Percentiles rank a stretch among this genome's conserved stretches.
These are phyloP conservation scores for Termitomyces sp. DNA, from an alignment of 768 basidiomycete genomes.

Conservation along the genomic window DNA sequence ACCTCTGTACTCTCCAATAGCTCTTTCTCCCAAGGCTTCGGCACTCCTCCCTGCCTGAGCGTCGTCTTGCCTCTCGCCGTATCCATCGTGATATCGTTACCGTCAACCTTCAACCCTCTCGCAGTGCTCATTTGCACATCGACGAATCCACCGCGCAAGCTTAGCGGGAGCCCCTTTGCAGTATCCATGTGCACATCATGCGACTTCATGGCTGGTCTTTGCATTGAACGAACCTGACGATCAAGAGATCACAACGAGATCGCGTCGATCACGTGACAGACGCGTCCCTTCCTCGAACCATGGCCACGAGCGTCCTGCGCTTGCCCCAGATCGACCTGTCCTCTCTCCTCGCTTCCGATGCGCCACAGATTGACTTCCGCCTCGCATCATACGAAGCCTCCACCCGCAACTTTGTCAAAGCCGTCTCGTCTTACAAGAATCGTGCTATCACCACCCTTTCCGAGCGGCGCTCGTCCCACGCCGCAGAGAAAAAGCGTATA, in stretches of 20 bases:
- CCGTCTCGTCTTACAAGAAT: constrained; percentile 67
- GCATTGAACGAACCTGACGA: neutral
- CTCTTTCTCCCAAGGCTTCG: constrained; percentile 82
- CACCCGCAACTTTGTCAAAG: constrained; percentile 66
- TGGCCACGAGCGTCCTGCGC: constrained; percentile 20
- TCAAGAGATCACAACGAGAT: constrained; percentile 1
- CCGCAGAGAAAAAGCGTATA: constrained; percentile 54
- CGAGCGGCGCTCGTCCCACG: constrained; percentile 57
- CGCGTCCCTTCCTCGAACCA: constrained; percentile 5
- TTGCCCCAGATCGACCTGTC: constrained; percentile 58
- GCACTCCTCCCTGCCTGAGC: constrained; percentile 47
- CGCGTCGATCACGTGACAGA: constrained; percentile 14
- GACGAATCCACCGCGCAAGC: constrained; percentile 8
- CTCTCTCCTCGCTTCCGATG: constrained; percentile 44
- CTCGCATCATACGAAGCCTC: constrained; percentile 58
- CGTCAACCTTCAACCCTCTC: constrained; percentile 41
- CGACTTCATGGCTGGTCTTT: constrained; percentile 6
- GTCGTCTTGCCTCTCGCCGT: constrained; percentile 53
- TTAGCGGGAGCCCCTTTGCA: constrained; percentile 47
- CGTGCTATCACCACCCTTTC: constrained; percentile 66
- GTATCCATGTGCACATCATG: constrained; percentile 68
- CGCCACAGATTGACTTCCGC: constrained; percentile 60
- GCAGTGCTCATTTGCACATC: constrained; percentile 78
- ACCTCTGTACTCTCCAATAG: constrained; percentile 83
- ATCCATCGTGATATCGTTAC: constrained; percentile 63